Percentiles rank a stretch among this genome's conserved stretches.
These are phyloP conservation scores for Mycosphaerella sp. DNA, from an alignment of 2,329 filamentous ascomycete genomes.

Conservation along the genomic window DNA sequence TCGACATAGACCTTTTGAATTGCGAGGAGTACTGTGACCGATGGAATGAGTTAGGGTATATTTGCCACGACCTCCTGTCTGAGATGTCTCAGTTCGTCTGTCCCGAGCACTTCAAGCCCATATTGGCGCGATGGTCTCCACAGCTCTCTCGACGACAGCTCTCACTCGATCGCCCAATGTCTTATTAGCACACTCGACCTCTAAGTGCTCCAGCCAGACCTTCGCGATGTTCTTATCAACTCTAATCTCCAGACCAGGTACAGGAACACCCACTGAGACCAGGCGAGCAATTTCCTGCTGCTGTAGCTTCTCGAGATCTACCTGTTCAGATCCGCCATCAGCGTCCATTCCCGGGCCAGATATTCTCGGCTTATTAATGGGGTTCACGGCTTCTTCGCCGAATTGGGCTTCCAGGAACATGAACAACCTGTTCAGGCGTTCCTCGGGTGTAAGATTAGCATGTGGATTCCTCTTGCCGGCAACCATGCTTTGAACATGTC, in stretches of 20 bases:
- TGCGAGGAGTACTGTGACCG: too few relatives aligned
- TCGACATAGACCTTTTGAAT: too few relatives aligned
- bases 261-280: constrained; percentile 78
- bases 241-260: constrained; percentile 79
- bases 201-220: constrained; percentile 86
- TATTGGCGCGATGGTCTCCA: constrained; percentile 25
- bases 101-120: constrained; percentile 14
- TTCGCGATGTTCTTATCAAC: constrained; percentile 83
- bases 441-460: constrained; percentile 61
- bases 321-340: constrained; percentile 29
- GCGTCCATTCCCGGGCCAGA: constrained; percentile 25
- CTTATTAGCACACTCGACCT: constrained; percentile 74
- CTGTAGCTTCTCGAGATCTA: constrained; percentile 50
- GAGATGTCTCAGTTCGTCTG: neutral
- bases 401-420: constrained; percentile 98
- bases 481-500: constrained; percentile 11
- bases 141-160: constrained; percentile 78
- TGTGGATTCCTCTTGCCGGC: constrained; percentile 59
- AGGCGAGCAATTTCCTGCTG: constrained; percentile 68
- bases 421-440: constrained; percentile 77
- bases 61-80: too few relatives aligned
- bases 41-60: too few relatives aligned
- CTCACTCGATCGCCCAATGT: constrained; percentile 76
- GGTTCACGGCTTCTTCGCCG: constrained; percentile 71
- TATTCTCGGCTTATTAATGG: constrained; percentile 62